These are phyloP conservation scores for Protostelium mycophagum DNA, from an alignment of 78 protist genomes.

Conservation along the genomic window DNA sequence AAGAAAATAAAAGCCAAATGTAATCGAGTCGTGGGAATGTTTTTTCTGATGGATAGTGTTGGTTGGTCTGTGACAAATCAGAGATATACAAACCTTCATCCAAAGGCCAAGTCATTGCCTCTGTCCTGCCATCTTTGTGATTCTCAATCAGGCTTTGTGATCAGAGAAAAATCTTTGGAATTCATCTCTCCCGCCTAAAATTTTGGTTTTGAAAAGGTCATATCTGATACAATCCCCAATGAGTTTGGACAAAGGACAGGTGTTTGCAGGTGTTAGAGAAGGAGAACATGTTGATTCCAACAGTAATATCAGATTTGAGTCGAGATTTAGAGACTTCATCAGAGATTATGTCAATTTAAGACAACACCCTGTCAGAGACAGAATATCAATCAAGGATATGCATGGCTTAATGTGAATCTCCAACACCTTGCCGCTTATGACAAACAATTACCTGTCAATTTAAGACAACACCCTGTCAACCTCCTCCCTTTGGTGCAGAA, in stretches of 20 bases:
- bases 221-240: no score
- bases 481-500: conserved; percentile 30
- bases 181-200: no score
- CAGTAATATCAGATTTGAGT: not conserved
- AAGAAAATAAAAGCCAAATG: no score
- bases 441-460: conserved; percentile 5
- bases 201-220: no score
- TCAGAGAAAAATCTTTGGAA: no score
- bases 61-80: no score
- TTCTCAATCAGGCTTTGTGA: no score
- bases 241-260: not conserved
- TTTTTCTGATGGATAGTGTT: no score
- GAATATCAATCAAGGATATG: conserved; percentile 11
- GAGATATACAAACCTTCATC: no score
- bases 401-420: conserved; percentile 33
- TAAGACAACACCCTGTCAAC: conserved; percentile 20
- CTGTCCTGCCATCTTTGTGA: no score
- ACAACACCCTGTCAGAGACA: conserved; percentile 14
- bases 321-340: not conserved
- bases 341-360: not conserved
- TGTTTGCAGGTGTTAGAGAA: not conserved
- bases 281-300: not conserved
- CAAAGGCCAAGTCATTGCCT: no score
- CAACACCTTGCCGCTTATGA: conserved; percentile 46
- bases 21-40: no score